Percentiles rank a stretch among this genome's conserved stretches.
phyloP scores from a whole-genome alignment of 768 basidiomycete genomes.

The Boletus fagicola region DNA sequence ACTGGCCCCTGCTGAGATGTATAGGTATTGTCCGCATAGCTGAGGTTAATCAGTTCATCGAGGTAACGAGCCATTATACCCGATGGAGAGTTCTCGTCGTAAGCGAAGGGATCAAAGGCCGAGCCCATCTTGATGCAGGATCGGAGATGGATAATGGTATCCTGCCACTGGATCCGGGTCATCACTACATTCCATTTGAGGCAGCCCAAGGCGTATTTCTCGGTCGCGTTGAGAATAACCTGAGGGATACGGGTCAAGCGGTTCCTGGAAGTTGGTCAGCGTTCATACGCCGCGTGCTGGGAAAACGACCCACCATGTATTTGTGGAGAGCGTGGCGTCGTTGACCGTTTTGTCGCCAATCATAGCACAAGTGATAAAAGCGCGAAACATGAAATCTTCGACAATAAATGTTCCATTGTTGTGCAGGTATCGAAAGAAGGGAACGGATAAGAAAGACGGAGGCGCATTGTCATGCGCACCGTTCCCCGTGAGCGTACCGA shows the following conservation, averaged over 20 bases:
- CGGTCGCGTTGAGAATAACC: constrained; percentile 24
- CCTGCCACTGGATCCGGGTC: constrained; percentile 23
- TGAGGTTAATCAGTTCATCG: constrained; percentile 19
- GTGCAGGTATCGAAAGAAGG: constrained; percentile 32
- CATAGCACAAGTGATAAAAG: constrained; percentile 37
- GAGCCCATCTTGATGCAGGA: constrained; percentile 28
- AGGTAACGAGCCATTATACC: constrained; percentile 18
- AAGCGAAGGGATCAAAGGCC: constrained; percentile 25
- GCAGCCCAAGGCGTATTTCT: constrained; percentile 19
- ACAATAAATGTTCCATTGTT: constrained; percentile 25
- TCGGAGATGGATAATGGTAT: constrained; percentile 21
- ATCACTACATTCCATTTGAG: constrained; percentile 27
- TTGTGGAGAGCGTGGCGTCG: constrained; percentile 31
- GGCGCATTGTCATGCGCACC: constrained; percentile 12
- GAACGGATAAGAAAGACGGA: constrained; percentile 27
- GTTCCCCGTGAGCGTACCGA: constrained; percentile 25
- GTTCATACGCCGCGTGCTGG: not conserved
- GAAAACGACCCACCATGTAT: constrained; percentile 26
- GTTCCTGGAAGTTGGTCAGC: constrained; percentile 21
- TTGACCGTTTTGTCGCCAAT: constrained; percentile 36
- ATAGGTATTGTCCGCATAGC: not conserved
- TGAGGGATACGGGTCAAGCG: constrained; percentile 23
- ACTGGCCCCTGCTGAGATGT: not conserved
- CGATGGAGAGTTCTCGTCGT: constrained; percentile 14
- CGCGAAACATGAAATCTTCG: constrained; percentile 37